phyloP scores from a whole-genome alignment of 2,329 filamentous ascomycete species.

The Rhynchosporium agropyri region DNA sequence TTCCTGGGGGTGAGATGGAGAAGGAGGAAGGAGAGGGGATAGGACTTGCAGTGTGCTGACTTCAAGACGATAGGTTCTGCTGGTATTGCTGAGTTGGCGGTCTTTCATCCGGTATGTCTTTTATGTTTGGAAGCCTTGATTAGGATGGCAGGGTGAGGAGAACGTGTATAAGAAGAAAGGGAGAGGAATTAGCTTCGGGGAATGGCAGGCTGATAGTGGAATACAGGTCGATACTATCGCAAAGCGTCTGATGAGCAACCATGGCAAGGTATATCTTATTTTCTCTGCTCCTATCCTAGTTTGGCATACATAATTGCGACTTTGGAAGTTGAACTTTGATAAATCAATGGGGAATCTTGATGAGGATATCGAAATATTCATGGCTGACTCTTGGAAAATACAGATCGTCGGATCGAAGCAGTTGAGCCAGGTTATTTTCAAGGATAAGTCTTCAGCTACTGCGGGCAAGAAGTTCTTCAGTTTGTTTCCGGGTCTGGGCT shows the following conservation, averaged over 20 bases:
- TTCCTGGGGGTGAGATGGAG: not conserved
- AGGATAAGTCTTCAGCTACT: conserved; percentile 76
- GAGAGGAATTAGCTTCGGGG: not conserved
- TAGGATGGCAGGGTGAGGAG: no score
- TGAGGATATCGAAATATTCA: conserved; percentile 10
- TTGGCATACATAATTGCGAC: not conserved
- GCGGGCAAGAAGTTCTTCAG: conserved; percentile 82
- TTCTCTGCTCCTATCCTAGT: not conserved
- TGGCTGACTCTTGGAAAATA: conserved; percentile 32
- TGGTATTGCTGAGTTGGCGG: conserved; percentile 87
- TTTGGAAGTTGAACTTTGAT: not conserved
- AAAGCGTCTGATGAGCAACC: conserved; percentile 99
- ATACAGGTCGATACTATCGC: conserved; percentile 92
- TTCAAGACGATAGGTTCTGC: conserved; percentile 67
- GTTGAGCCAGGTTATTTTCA: conserved; percentile 93
- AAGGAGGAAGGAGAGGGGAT: not conserved
- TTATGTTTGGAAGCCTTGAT: no score
- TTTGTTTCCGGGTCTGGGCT: conserved; percentile 94
- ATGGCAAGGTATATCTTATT: conserved; percentile 63
- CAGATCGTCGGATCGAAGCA: conserved; percentile 61
- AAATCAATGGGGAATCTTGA: not conserved
- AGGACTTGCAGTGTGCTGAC: conserved; percentile 24
- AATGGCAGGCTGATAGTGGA: conserved; percentile 13
- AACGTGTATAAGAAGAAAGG: not conserved
- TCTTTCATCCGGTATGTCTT: conserved; percentile 80